phyloP scores from a whole-genome alignment of 192 early-diverging fungal species.

The Coemansia sp. region DNA sequence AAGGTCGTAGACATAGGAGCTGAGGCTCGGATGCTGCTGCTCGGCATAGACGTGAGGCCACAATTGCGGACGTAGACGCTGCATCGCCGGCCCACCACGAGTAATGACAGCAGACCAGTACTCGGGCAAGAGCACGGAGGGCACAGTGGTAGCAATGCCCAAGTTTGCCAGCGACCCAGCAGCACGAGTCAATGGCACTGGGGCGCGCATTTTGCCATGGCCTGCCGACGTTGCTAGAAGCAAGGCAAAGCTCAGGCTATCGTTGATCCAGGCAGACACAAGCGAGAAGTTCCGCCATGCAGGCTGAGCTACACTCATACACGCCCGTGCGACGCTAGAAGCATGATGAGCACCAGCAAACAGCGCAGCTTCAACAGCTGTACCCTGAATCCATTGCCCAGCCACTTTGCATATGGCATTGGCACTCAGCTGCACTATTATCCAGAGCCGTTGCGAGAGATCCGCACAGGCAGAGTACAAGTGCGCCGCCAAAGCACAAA shows the following conservation, averaged over 20 bases:
- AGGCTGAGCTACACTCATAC: neutral
- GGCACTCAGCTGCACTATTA: neutral
- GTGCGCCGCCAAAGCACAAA: neutral
- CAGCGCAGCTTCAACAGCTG: neutral
- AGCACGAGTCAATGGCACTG: neutral
- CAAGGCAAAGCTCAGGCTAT: conserved; percentile 2
- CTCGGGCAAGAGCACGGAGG: conserved; percentile 35
- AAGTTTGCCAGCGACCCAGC: conserved; percentile 1
- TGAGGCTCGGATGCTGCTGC: neutral
- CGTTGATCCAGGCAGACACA: neutral
- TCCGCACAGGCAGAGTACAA: neutral
- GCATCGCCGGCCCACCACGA: conserved; percentile 29
- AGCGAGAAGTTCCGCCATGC: conserved; percentile 6
- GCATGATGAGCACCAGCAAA: neutral
- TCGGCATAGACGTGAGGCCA: conserved; percentile 32
- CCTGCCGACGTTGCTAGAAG: conserved; percentile 8
- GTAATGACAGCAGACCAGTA: conserved; percentile 33
- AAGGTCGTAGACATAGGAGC: conserved; percentile 8
- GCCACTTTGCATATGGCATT: neutral
- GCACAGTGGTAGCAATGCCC: conserved; percentile 19
- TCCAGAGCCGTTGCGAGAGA: conserved; percentile 6
- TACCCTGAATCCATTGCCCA: neutral
- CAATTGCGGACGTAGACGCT: conserved; percentile 50
- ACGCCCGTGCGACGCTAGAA: neutral
- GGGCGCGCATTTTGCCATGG: neutral